Evolutionary conservation across 331 rosid species (phyloP).

Genomic region (Acacia concinna): DNA sequence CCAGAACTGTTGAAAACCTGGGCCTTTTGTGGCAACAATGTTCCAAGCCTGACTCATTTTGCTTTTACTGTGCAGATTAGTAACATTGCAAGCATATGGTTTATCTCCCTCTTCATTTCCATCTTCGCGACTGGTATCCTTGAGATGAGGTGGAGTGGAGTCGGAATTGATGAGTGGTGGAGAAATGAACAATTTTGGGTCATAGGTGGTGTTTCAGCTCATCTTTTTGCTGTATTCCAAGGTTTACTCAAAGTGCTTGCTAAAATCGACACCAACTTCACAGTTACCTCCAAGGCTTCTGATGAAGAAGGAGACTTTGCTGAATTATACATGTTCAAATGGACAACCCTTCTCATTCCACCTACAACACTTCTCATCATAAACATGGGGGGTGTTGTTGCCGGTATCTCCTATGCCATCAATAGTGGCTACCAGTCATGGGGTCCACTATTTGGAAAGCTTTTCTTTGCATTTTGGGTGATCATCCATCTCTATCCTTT

Average conservation of each 20-base stretch:
- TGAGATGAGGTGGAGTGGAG: slow-evolving; percentile 99
- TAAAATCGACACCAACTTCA: slow-evolving; percentile 94
- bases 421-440: slow-evolving; percentile 98
- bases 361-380: slow-evolving; percentile 95
- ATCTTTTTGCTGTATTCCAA: slow-evolving; percentile 92
- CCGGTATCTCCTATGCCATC: slow-evolving; percentile 91
- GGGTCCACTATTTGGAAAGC: slow-evolving; percentile 98
- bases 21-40: not conserved
- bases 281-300: slow-evolving; percentile 94
- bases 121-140: slow-evolving; percentile 96
- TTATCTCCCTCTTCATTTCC: slow-evolving; percentile 91
- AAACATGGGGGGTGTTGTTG: slow-evolving; percentile 93
- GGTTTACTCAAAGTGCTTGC: slow-evolving; percentile 98
- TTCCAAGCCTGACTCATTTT: not conserved
- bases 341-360: slow-evolving; percentile 99
- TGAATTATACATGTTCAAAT: slow-evolving; percentile 92
- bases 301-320: slow-evolving; percentile 91
- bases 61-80: slow-evolving; percentile 71
- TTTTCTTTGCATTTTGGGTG: slow-evolving; percentile 99
- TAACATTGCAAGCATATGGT: slow-evolving; percentile 97
- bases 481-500: slow-evolving; percentile 93
- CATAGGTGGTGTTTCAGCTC: slow-evolving; percentile 97
- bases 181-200: slow-evolving; percentile 99
- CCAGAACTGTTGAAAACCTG: not conserved
- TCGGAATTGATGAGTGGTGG: slow-evolving; percentile 99